Evolutionary conservation across 2,329 filamentous ascomycete species (phyloP), one percentile per base, ranked within the genome.

Genomic region (Penicillium sp.): DNA sequence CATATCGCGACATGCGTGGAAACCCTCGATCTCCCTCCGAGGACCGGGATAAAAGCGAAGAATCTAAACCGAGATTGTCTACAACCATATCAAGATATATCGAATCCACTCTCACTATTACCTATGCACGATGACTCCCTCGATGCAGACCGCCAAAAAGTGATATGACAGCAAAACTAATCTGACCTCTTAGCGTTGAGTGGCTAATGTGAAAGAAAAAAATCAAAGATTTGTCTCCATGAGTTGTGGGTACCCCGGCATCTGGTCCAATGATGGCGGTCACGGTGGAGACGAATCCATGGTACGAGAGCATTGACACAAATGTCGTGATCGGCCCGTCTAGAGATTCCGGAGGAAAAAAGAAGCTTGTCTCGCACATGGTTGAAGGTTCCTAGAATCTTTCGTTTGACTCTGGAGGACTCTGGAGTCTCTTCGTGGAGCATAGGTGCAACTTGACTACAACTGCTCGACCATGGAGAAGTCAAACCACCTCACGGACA

Each of bases 301-400:
- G 48, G 43, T 47, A 41, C 46, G 38, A 42, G 12, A 25, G 42
- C 43, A 28, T 37, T 35, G 31, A 10, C 29, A 40, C 31, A 25
- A 25, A 56, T 58, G 54, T 59, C 55, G 54, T 60, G 53, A 55
- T 56, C 48, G 10, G 50, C 40, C 47, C 38, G 45, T 31, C 4
- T 35, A 40, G 33, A 39, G 46, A 39, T 54, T 52, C 52, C 27
- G 42, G 33, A 38, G 28, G 31, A 41, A 47, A 44, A 55, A 46
- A 42, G 41, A 37, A 49, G 33, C 42, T 24, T 18, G 10, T n/a
- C 45, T 45, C 43, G 47, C 52, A 41, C 42, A 43, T 46, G 18
- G 27, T 13, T 38, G 23, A 15, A 18, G 20, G 20, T 20, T 32
- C 35, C 38, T 20, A 31, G 7, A n/a, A 44, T 41, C 28, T 39